Conservation (phyloP, 495 filamentous ascomycete genomes). For the Penicillium malachiteum region DNA sequence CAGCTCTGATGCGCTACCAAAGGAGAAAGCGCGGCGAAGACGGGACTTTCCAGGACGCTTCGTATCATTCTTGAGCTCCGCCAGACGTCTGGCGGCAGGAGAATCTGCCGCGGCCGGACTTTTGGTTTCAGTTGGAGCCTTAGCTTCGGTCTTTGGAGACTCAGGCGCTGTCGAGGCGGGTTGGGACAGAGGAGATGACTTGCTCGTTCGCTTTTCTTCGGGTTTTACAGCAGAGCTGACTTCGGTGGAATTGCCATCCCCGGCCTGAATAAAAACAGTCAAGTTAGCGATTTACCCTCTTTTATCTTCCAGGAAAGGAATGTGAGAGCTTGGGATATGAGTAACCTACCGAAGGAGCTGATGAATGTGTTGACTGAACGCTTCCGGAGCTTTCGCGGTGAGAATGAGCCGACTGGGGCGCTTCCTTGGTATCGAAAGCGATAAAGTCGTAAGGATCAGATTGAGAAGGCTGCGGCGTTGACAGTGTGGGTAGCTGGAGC, state of each 20-base stretch:
- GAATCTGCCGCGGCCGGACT: constrained; percentile 44
- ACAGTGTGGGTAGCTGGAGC: constrained; percentile 29
- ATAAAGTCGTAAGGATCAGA: constrained; percentile 35
- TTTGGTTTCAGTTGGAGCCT: constrained; percentile 20
- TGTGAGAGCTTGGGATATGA: background rate
- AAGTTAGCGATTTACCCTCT: constrained; percentile 11
- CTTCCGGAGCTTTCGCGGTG: constrained; percentile 60
- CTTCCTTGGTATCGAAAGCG: constrained; percentile 31
- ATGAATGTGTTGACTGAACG: constrained; percentile 47
- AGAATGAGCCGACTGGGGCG: constrained; percentile 56
- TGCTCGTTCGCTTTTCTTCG: constrained; percentile 60
- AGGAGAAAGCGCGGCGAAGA: constrained; percentile 90
- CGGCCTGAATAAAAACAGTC: constrained; percentile 6
- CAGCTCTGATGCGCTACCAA: constrained; percentile 93
- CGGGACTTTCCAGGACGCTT: constrained; percentile 80
- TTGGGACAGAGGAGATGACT: constrained; percentile 86
- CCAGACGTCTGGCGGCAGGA: constrained; percentile 74
- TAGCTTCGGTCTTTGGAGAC: constrained; percentile 18
- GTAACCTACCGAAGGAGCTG: constrained; percentile 57
- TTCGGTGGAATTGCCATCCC: constrained; percentile 15
- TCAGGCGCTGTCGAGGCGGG: constrained; percentile 56
- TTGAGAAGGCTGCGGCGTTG: constrained; percentile 22
- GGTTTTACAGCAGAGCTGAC: constrained; percentile 23
- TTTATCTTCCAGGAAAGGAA: background rate
- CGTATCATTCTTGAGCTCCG: constrained; percentile 72